Base-by-base conservation (phyloP, 306 rosid species). In the Rosa rugosa region DNA sequence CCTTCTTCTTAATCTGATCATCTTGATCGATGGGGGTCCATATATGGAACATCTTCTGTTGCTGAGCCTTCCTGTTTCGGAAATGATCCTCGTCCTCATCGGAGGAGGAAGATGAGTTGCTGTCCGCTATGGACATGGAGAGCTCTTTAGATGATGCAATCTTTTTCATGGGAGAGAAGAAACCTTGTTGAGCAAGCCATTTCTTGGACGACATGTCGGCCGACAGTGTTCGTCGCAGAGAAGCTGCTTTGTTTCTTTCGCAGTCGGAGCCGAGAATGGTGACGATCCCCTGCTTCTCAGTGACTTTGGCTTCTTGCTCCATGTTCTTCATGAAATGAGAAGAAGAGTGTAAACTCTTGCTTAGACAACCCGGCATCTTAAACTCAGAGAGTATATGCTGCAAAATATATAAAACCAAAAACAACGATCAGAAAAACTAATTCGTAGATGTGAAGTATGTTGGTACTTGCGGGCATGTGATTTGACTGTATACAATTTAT, bases 131-230 rank as follows among this genome's bases (percentile, higher is more conserved):
- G 40, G 87, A 69, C 17, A 45, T 72, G 42, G 79, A 81, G 76
- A 89, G 83, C 41, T 78, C 75, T 16, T 86, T 74, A 11, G 91
- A 90, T 2, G 97, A 90, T 16, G 91, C 86, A 50, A 69, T 81
- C 85, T 86, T 90, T 22, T 87, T 87, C 80, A 89, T 78, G 25
- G 94, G 82, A 60, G 82, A 78, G 80, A 80, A 50, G 80, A 82
- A 67, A 3, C 89, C 86, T 27, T 87, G 82, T 64, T 87, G 89
- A 20, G 88, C 82, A 59, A 91, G 83, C 96, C 97, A 95, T 64
- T 88, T 86, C 84, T 87, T 83, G 16, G 98, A 91, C 8, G 98
- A 95, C 98, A 95, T 91, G 89, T 95, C 96, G 17, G 98, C 98
- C 0, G 99, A 95, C n/a, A 91, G 89, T 75, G 97, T 88, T 59